These are phyloP conservation scores for Ceratobasidium sp. DNA, from an alignment of 1,284 basidiomycete species.

Conservation along the genomic window DNA sequence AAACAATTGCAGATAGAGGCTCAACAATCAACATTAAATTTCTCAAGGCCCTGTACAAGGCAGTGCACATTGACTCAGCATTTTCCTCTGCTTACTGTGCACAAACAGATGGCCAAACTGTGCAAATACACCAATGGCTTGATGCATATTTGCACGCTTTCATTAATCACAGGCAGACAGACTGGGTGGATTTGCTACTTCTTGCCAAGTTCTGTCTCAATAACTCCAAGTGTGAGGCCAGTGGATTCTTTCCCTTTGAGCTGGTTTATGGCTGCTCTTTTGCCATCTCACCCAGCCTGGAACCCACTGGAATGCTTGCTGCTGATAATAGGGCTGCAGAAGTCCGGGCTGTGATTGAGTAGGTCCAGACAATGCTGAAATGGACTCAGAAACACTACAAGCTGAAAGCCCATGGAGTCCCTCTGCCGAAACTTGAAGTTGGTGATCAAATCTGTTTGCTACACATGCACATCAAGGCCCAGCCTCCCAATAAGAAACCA, in stretches of 20 bases:
- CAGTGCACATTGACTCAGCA: too few species aligned
- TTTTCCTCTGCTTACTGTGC: too few species aligned
- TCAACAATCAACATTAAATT: too few species aligned
- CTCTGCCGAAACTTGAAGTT: neutral
- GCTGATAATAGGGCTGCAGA: neutral
- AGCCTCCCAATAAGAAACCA: conserved; percentile 7
- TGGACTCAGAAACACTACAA: neutral
- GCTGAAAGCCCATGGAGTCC: neutral
- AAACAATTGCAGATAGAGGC: too few species aligned
- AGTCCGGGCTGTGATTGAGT: neutral
- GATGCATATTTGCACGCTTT: too few species aligned
- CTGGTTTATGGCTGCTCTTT: neutral
- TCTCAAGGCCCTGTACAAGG: too few species aligned
- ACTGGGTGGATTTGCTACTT: conserved; percentile 9
- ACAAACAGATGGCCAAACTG: too few species aligned
- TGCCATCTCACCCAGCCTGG: too few species aligned
- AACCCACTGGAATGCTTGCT: neutral
- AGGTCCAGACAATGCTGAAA: neutral
- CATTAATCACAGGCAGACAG: too few species aligned
- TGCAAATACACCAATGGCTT: too few species aligned
- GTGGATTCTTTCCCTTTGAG: too few species aligned
- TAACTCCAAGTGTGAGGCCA: conserved; percentile 9
- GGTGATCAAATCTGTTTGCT: neutral
- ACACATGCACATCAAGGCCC: neutral
- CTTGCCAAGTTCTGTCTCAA: conserved; percentile 25